These are phyloP conservation scores for Tylopilus vinaceipallidus DNA, from an alignment of 768 basidiomycete genomes.

Conservation along the genomic window DNA sequence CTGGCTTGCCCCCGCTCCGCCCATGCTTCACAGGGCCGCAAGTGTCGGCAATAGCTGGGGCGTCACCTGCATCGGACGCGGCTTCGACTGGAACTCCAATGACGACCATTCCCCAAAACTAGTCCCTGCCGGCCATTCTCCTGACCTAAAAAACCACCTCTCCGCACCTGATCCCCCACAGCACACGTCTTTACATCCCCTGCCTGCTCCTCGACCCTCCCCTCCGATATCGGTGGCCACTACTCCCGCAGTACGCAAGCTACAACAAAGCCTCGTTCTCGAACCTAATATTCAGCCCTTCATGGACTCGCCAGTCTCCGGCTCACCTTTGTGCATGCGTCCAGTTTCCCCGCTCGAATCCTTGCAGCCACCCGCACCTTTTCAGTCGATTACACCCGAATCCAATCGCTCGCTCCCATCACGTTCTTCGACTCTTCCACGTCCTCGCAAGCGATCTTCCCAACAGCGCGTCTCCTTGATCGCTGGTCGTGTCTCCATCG, in stretches of 20 bases:
- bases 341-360: constrained; percentile 31
- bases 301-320: constrained; percentile 29
- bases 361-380: constrained; percentile 19
- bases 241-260: constrained; percentile 28
- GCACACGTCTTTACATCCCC: constrained; percentile 5
- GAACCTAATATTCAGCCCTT: constrained; percentile 30
- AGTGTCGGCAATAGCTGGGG: constrained; percentile 81
- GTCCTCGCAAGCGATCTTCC: constrained; percentile 73
- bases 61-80: constrained; percentile 80
- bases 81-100: constrained; percentile 68
- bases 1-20: constrained; percentile 54
- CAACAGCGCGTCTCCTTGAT: constrained; percentile 84
- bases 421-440: constrained; percentile 56
- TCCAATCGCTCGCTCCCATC: constrained; percentile 32
- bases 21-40: constrained; percentile 56
- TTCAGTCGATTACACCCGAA: constrained; percentile 19
- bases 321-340: constrained; percentile 34
- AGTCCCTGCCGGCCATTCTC: constrained; percentile 3
- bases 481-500: constrained; percentile 77
- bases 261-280: constrained; percentile 17
- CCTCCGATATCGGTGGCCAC: constrained; percentile 14
- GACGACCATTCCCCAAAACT: constrained; percentile 29
- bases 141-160: constrained; percentile 7
- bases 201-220: constrained; percentile 10
- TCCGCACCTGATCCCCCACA: constrained; percentile 16